A percentile compares a stretch with the other conserved stretches of the same genome.
Evolutionary conservation across 495 filamentous ascomycete genomes (phyloP).

Genomic region (Penicillium herquei): DNA sequence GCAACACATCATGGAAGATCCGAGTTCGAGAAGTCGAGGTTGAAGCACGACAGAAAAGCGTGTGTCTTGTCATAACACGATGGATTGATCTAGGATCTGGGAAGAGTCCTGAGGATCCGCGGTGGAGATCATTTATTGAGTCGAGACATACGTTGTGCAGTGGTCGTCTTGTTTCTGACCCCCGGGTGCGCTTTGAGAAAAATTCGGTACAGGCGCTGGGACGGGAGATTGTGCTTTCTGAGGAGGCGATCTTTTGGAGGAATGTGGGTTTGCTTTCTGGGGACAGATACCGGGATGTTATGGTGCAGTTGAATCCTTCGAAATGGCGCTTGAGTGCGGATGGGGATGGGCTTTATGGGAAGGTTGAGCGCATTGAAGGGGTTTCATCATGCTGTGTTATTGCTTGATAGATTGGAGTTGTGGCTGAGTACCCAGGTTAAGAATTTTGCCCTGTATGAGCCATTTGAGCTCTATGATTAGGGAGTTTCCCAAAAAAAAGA

Average conservation of each 20-base stretch:
- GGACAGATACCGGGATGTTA: background rate
- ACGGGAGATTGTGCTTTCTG: background rate
- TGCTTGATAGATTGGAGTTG: too few species aligned
- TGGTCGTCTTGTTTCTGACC: background rate
- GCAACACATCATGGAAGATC: conserved; percentile 14
- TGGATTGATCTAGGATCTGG: conserved; percentile 13
- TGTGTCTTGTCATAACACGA: conserved; percentile 8
- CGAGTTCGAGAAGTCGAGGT: conserved; percentile 8
- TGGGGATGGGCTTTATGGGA: too few species aligned
- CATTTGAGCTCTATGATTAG: too few species aligned
- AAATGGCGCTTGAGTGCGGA: background rate
- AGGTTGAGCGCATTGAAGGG: too few species aligned
- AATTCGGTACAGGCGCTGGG: conserved; percentile 6
- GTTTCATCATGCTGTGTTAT: too few species aligned
- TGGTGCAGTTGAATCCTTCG: background rate
- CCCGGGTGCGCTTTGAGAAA: background rate
- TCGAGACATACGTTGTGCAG: background rate
- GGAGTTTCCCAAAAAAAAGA: too few species aligned
- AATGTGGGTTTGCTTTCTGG: background rate
- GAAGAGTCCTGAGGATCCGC: background rate
- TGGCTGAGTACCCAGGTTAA: too few species aligned
- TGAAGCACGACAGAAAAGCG: background rate
- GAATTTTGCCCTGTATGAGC: too few species aligned
- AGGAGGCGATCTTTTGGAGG: background rate
- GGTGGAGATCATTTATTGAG: conserved; percentile 4